Evolutionary conservation across 495 filamentous ascomycete genomes (phyloP), one percentile per base, ranked within the genome.

Genomic region (Penicillium egyptiacum): DNA sequence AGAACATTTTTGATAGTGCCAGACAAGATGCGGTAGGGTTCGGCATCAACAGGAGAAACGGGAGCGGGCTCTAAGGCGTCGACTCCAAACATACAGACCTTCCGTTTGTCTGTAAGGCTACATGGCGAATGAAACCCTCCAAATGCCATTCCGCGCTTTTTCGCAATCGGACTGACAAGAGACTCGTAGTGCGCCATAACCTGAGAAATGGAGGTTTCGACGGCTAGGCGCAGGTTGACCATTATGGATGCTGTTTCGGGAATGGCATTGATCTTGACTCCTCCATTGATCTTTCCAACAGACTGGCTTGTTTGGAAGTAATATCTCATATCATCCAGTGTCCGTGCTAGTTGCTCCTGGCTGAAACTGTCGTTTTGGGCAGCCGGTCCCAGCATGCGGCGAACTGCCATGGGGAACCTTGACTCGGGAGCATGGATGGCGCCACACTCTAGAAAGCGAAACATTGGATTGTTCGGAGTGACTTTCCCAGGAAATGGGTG

Each of bases 191-290:
- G 79, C 50, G 78, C 79, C 39, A 60, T 17, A n/a, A 64, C 50
- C 16, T 57, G 22, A 23, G 53, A 42, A 50, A 64, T 46, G 10
- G 49, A 60, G 12, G 33, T 57, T 57, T 64, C 53, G 31, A 84
- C 70, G 56, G 83, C 83, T 60, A 86, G 76, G 44, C 83, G 79
- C 57, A 84, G 78, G 66, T 86, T 82, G 30, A 86, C 70, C 2
- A 78, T 70, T 0, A 74, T 74, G 1, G 62, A 67, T 0, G 75
- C 79, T 11, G 79, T 75, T 62, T 87, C 83, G 0, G 84, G 84
- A 2, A 86, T 76, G 8, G 82, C 82, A 56, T 86, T 87, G 58
- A 73, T 71, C 64, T 86, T 87, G 50, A 82, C 73, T 14, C 83
- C 83, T 11, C 82, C 83, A 8, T 71, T 62, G 53, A 87, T 82